Base-by-base conservation (phyloP, 1,284 basidiomycete species). In the Lentinula novae-zelandiae region DNA sequence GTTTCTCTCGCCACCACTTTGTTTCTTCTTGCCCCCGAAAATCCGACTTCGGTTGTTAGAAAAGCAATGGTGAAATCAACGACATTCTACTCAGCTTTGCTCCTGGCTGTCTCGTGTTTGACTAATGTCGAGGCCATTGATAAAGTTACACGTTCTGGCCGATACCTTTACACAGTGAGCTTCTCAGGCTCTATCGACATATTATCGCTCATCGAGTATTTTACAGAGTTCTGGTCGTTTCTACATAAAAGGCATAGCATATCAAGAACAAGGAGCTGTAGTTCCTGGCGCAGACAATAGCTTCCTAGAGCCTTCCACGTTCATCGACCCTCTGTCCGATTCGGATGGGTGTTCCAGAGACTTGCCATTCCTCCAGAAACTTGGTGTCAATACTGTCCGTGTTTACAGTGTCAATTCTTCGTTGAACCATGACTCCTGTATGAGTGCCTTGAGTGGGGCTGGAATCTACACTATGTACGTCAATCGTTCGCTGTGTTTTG, bases 391-490 rank as follows among this genome's bases (percentile, higher is more conserved):
- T 69, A 79, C 89, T 42, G 79, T 96, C 56, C 88, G 94, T 62
- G 89, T 90, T 3, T 95, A 96, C 79, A 90, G 87, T 63, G 93
- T 96, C 66, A 84, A 96, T 72, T 83, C 92, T 0, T 80, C 86
- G 34, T 74, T 88, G 62, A 88, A 96, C 73, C 95, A 97, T 67
- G 92, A 95, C 71, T 78, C 76, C 1, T 97, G 95, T 73, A 96
- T 97, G 95, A 75, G 75, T 52, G 74, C 85, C 7, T 80, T 97
- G 62, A 87, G 86, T 68, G 76, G 77, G 44, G 92, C 92, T 46
- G 90, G 90, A 44, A 96, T 96, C 65, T 96, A 96, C 73, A 85
- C 92, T 58, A 89, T 96, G 88, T 94, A 65, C 68, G 87, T 75
- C 9, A 5, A 22, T 33, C 12, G 0, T 52, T 22, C 17, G 39